Base-by-base conservation (phyloP, 345 rosid species). In the Firmiana major region DNA sequence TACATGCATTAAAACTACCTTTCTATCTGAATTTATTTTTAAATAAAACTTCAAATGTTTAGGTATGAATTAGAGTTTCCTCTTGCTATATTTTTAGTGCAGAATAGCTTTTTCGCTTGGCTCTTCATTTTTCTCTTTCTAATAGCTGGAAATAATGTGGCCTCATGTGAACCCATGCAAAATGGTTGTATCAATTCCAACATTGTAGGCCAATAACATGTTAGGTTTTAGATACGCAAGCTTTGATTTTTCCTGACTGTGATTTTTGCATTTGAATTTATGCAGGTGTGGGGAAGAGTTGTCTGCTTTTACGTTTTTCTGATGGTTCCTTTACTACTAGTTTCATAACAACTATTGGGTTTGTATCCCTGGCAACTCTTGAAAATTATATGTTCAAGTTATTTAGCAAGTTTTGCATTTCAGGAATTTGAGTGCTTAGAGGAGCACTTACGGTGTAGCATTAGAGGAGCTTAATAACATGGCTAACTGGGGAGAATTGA, bases 261-360 rank as follows among this genome's bases (percentile, higher is more conserved):
- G 46, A 34, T 53, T 31, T 51, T 16, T 46, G 9, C 21, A 9
- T 51, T 51, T 21, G 13, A 19, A 57, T 48, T 11, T 34, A 31
- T 65, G 51, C 86, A 90, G 98, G 98, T 81, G 95, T 92, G 80
- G 98, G 98, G 34, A 94, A 92, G 89, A 94, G 98, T 91, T 94
- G 98, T 78, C 88, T 94, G 63, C 97, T 94, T 77, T 81, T 94
- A 74, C 95, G 98, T 60, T 94, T 94, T 83, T 94, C 98, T 10
- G 98, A 94, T 86, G 98, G 97, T 78, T 94, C 98, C 64, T 94
- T 94, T 81, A 94, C 98, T 19, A 94, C 98, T 55, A 94, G 98
- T 83, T 94, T 94, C 81, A 94, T 94, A 54, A 94, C 98, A 2
- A 94, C 98, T 71, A 94, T 94, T 54, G 98, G 98, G 97, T 94